phyloP scores from a whole-genome alignment of 73 alveolate genomes.

The Symbiodinium natans region DNA sequence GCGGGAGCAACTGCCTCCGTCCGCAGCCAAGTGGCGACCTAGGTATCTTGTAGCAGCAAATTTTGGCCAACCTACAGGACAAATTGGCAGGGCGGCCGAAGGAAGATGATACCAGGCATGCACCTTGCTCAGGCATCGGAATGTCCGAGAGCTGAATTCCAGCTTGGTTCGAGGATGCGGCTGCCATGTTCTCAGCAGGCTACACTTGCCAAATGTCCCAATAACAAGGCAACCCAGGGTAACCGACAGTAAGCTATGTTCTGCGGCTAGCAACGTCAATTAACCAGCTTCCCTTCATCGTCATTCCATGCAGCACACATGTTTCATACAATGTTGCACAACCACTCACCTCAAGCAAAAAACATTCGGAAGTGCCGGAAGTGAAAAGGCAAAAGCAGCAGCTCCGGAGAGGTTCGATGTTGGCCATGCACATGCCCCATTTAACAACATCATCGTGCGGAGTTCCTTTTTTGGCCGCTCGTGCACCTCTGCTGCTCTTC shows the following conservation, averaged over 20 bases:
- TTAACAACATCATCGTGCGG: too few relatives aligned
- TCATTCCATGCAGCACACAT: too few relatives aligned
- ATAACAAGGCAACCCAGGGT: too few relatives aligned
- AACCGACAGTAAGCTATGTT: too few relatives aligned
- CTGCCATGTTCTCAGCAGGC: slow-evolving; percentile 10
- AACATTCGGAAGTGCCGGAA: too few relatives aligned
- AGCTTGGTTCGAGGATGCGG: background rate
- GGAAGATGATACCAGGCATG: background rate
- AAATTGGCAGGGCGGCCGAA: background rate
- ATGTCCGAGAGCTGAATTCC: background rate
- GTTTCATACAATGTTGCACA: too few relatives aligned
- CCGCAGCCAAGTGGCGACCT: background rate
- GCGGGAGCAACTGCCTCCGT: background rate
- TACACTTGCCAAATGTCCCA: background rate
- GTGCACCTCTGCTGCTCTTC: background rate
- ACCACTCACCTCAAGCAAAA: too few relatives aligned
- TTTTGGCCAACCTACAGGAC: background rate
- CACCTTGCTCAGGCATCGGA: background rate
- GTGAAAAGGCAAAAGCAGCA: too few relatives aligned
- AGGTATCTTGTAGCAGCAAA: background rate
- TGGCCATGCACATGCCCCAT: too few relatives aligned
- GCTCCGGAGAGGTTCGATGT: too few relatives aligned
- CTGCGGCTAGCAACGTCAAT: too few relatives aligned
- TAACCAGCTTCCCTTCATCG: too few relatives aligned
- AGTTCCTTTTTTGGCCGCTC: background rate